Evolutionary conservation across 116 monocot species (phyloP), one percentile per base, ranked within the genome.

Genomic region (Trichopus zeylanicus): DNA sequence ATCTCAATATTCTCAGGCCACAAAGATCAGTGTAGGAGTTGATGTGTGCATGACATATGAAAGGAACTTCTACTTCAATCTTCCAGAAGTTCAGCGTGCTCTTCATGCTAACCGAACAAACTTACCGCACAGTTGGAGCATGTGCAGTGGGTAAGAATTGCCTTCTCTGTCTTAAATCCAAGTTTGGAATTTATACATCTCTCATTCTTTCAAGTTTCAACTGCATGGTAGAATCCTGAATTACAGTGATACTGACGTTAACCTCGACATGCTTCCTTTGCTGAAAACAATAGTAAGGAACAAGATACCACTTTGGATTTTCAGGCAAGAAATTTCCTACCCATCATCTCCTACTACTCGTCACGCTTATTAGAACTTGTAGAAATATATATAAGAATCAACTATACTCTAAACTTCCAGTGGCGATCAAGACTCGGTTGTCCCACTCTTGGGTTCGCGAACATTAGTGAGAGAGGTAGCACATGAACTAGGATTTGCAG

Each of bases 11-110:
- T 21, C 42, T 28, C 74, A 97, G 97, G 91, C 59, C 7, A 97
- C 91, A 21, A 83, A 84, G 58, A 84, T 64, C 24, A 91, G 91
- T 71, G 57, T 91, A 0, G 91, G 87, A 4, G 81, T 97, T 52
- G 97, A 97, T 79, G 97, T 97, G 4, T 97, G 97, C 70, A 97
- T 97, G 87, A 73, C 71, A 28, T 75, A 63, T 29, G 97, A 97
- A 67, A 84, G 97, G 66, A 39, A 27, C 6, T 91, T 84, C 60
- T 97, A 97, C 59, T 91, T 97, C 70, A 97, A 84, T 55, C 76
- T 97, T 31, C 91, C 90, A 27, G 79, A 81, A 71, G 97, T 97
- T 30, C 97, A 91, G 57, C 63, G 54, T n/a, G 97, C 97, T 56
- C 87, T 97, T 53, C 91, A 97, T 78, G 97, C 97, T 51, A 97